Conservation (phyloP, 108 stramenopile species). For the Cyclotella kingstonii region DNA sequence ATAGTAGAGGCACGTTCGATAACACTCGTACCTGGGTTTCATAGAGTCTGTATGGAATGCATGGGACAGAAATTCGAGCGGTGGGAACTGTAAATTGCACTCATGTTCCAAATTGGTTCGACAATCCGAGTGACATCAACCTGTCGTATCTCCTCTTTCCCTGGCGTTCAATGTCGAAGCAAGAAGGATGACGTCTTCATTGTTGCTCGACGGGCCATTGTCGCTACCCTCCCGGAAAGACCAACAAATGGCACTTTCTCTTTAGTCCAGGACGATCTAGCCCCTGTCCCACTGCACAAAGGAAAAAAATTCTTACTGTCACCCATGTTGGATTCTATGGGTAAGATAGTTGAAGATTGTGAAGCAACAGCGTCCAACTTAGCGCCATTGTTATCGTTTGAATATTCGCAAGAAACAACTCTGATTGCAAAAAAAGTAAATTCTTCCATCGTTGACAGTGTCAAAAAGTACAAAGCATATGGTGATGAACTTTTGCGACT, state of each 20-base stretch:
- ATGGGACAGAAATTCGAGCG: too few species aligned
- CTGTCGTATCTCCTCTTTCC: too few species aligned
- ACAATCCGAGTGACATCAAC: too few species aligned
- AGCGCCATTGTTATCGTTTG: conserved; percentile 1
- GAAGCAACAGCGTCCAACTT: not conserved
- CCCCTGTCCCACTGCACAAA: conserved; percentile 15
- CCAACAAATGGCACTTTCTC: conserved; percentile 5
- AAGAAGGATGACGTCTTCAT: too few species aligned
- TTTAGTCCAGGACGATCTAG: conserved; percentile 28
- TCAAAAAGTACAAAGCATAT: conserved; percentile 39
- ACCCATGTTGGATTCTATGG: not conserved
- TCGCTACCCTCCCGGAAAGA: conserved; percentile 29
- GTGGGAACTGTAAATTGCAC: too few species aligned
- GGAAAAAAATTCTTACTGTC: not conserved
- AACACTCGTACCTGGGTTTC: too few species aligned
- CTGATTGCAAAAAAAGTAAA: not conserved
- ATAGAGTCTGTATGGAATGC: too few species aligned
- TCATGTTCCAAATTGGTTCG: too few species aligned
- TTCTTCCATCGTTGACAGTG: not conserved
- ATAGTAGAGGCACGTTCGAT: too few species aligned
- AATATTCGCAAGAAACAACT: not conserved
- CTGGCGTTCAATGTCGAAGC: too few species aligned
- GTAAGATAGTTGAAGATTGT: not conserved
- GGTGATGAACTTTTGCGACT: conserved; percentile 57
- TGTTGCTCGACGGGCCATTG: conserved; percentile 36